These are phyloP conservation scores for Echinochloa phyllopogon DNA, from an alignment of 176 grass and related monocot species.

Conservation along the genomic window DNA sequence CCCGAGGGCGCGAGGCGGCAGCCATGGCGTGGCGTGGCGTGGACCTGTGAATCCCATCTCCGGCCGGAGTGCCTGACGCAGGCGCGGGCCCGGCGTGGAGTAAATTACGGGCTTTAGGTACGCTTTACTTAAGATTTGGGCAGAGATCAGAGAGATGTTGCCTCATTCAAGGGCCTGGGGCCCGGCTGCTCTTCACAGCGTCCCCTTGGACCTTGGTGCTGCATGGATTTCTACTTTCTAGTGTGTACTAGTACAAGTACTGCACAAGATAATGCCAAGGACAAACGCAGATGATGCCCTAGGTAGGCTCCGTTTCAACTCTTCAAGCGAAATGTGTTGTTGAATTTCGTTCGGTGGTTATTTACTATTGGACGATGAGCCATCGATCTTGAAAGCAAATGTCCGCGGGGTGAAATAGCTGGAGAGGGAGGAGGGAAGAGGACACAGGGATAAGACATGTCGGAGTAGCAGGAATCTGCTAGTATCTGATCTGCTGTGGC, in stretches of 20 bases:
- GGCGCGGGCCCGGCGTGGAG: background rate
- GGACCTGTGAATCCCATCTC: background rate
- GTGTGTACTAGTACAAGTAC: constrained; percentile 14
- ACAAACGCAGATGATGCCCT: constrained; percentile 6
- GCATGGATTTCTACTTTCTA: background rate
- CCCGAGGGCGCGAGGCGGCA: background rate
- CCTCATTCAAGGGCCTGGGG: background rate
- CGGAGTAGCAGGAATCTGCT: constrained; percentile 32
- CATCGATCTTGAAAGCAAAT: background rate
- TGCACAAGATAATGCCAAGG: constrained; percentile 33
- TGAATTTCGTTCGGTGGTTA: fast-evolving
- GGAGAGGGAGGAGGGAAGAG: constrained; percentile 1
- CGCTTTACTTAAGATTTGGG: background rate
- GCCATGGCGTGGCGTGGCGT: background rate
- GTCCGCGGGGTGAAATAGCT: constrained; percentile 10
- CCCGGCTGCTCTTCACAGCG: background rate
- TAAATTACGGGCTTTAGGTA: constrained; percentile 23
- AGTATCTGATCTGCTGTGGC: constrained; percentile 16
- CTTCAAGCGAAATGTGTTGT: background rate
- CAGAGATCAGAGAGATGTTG: background rate
- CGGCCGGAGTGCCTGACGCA: background rate
- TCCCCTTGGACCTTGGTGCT: background rate
- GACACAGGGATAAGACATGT: constrained; percentile 32
- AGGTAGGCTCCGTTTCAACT: background rate
- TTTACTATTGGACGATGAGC: background rate